Evolutionary conservation across 2,329 filamentous ascomycete species (phyloP), one percentile per base, ranked within the genome.

Genomic region (Arachnomyces sp.): DNA sequence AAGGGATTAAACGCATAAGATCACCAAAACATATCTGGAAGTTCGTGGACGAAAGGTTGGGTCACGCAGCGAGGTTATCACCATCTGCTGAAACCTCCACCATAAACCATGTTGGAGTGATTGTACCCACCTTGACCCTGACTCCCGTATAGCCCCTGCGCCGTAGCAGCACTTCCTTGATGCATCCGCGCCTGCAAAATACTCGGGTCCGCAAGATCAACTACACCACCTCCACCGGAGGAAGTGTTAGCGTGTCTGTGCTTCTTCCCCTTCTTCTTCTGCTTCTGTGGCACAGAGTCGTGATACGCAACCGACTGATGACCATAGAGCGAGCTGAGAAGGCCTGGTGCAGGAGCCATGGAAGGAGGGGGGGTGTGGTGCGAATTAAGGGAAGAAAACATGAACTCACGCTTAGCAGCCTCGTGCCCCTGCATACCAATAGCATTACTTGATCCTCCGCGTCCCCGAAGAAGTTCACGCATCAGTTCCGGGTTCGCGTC

Each of bases 211-310:
- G 85, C 87, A 89, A 94, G 87, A 93, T 96, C 89, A 75, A 93
- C 89, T 90, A 95, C 81, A 76, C 86, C 89, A 85, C 87, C 86
- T 80, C 88, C 89, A 81, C 88, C 94, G 81, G 90, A 96, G 85
- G 89, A 94, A 90, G 90, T 95, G 87, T 95, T 94, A 92, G 88
- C 90, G 82, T 95, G 89, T 82, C 89, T 93, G 78, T 95, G 90
- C 87, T 95, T 95, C 81, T 94, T 95, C 76, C 88, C 88, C 87
- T 94, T 94, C 81, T 94, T 95, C 83, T 94, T 94, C 79, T 93
- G 88, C 82, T 94, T 93, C 73, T 85, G 82, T 64, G 70, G 67
- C 72, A 84, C 84, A 72, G 82, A 81, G 66, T 94, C 88, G 81
- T 89, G 84, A 73, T 86, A 87, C 71, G 79, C 78, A 74, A 84